Base-by-base conservation (phyloP, 2,329 filamentous ascomycete species). In the Emergomyces africanus region DNA sequence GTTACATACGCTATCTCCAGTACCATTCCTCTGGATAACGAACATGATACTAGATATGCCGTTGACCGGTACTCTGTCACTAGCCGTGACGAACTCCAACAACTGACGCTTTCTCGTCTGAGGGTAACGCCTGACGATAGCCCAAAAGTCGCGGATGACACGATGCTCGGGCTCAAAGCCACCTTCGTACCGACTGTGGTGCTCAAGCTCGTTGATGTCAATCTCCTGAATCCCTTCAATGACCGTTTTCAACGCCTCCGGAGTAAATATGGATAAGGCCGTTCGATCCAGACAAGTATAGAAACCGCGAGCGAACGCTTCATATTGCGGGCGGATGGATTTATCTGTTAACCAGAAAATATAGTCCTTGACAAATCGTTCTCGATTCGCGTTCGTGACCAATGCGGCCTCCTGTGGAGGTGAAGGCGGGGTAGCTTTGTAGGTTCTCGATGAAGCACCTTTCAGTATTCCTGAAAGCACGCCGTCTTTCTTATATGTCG, bases 71-170 rank as follows among this genome's bases (percentile, higher is more conserved):
- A 97, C 83, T 1, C 94, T 82, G 68, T 96, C 91, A 66, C 86
- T 92, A 0, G 92, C 92, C 15, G 94, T 99, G 35, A 99, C 91
- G 68, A 99, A 99, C 70, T 96, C 90, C 37, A 99, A 79, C 39
- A 99, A 75, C 66, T 83, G 84, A 57, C 84, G 82, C 72, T 87
- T 87, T 78, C 91, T 87, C 50, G 81, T 78, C 18, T 86, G 79
- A 10, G 74, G 65, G 58, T 75, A 78, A 18, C 79, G 68, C 83
- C 94, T 41, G 70, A 96, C 87, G 8, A 96, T 81, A 14, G 79
- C 79, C 94, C 94, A 99, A 70, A 99, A 97, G 65, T 88, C 83
- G 28, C 78, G 76, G 48, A 99, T 84, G 0, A 86, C 83, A 15
- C 78, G 82, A 64, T 94, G 86, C 0, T 77, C 78, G 0, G 83